These are phyloP conservation scores for Albugo candida DNA, from an alignment of 352 stramenopile genomes.

Conservation along the genomic window DNA sequence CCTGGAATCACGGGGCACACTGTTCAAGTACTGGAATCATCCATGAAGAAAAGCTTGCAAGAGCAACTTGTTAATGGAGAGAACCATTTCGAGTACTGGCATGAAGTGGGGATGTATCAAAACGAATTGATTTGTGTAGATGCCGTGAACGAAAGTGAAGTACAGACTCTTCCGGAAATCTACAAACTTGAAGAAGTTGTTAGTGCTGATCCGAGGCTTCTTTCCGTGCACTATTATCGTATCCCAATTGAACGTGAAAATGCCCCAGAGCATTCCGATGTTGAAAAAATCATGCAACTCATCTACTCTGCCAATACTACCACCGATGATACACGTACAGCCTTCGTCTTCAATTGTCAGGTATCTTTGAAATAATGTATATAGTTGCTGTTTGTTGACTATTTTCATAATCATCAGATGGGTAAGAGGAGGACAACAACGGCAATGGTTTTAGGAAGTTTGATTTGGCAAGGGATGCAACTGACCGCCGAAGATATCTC, in stretches of 20 bases:
- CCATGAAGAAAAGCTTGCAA: slow-evolving; percentile 59
- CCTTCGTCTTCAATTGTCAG: slow-evolving; percentile 76
- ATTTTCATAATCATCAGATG: slow-evolving; percentile 20
- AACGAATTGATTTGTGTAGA: slow-evolving; percentile 28
- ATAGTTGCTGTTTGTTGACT: background rate
- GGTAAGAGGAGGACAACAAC: slow-evolving; percentile 68
- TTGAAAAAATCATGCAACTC: slow-evolving; percentile 45
- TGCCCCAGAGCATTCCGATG: slow-evolving; percentile 46
- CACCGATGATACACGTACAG: slow-evolving; percentile 14
- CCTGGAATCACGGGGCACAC: slow-evolving; percentile 65
- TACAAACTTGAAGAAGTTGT: slow-evolving; percentile 21
- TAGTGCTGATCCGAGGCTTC: slow-evolving; percentile 8
- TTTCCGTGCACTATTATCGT: slow-evolving; percentile 38
- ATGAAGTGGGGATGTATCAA: slow-evolving; percentile 34
- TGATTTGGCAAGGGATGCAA: slow-evolving; percentile 33
- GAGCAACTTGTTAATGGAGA: slow-evolving; percentile 28
- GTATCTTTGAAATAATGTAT: slow-evolving; percentile 2
- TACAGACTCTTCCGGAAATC: slow-evolving; percentile 47
- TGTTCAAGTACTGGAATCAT: slow-evolving; percentile 58
- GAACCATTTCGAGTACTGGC: slow-evolving; percentile 63
- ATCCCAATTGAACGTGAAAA: slow-evolving; percentile 72
- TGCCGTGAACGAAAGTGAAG: slow-evolving; percentile 18
- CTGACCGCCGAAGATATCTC: slow-evolving; percentile 7
- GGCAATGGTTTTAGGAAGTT: slow-evolving; percentile 38
- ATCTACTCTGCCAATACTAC: slow-evolving; percentile 17